phyloP scores from a whole-genome alignment of 2,329 filamentous ascomycete species.

The Cladosporium phlei region DNA sequence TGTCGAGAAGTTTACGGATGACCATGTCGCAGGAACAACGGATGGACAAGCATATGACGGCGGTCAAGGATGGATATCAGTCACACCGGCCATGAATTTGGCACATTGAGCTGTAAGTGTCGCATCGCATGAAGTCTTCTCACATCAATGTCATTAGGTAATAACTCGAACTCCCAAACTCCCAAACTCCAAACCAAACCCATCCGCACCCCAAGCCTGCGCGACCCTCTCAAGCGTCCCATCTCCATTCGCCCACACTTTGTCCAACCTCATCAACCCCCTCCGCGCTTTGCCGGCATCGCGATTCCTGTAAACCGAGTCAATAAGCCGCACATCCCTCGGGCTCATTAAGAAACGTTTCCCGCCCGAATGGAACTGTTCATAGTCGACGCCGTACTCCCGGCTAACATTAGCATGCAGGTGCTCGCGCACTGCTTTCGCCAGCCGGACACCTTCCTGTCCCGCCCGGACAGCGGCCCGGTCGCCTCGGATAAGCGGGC shows the following conservation, averaged over 20 bases:
- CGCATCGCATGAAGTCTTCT: no score
- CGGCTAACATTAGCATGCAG: conserved; percentile 25
- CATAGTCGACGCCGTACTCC: conserved; percentile 25
- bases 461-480: conserved; percentile 20
- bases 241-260: conserved; percentile 24
- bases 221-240: conserved; percentile 1
- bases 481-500: conserved; percentile 34
- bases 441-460: conserved; percentile 20
- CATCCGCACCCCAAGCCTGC: not conserved
- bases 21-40: no score
- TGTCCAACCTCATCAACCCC: conserved; percentile 30
- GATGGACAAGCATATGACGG: no score
- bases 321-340: conserved; percentile 25
- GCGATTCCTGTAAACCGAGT: conserved; percentile 36
- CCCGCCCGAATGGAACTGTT: conserved; percentile 18
- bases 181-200: no score
- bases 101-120: no score
- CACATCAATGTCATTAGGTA: no score
- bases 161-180: no score
- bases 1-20: no score
- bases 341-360: conserved; percentile 23
- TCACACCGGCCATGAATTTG: no score
- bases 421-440: conserved; percentile 16
- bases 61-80: no score
- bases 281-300: conserved; percentile 30